Percentiles rank a stretch among this genome's conserved stretches.
Conservation (phyloP, 441 rosid genomes). For the Adansonia madagascariensis region DNA sequence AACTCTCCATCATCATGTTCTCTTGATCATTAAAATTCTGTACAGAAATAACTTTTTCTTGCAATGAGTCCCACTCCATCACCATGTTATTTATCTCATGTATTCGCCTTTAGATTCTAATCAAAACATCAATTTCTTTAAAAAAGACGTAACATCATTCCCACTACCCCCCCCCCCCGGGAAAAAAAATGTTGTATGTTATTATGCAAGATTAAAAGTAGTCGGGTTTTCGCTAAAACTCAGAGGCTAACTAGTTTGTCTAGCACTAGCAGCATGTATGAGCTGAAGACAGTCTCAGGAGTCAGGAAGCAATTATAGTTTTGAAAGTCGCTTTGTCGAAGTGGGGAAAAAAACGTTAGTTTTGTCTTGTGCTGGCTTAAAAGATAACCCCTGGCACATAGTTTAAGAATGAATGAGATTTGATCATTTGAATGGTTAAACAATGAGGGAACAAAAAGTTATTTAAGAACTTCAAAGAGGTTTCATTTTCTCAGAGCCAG, state of each 20-base stretch:
- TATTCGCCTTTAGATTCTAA: neutral
- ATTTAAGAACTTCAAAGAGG: neutral
- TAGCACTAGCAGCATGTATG: neutral
- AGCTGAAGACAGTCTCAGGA: neutral
- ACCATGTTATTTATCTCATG: neutral
- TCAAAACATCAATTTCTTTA: neutral
- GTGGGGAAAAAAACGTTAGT: neutral
- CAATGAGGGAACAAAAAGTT: too few relatives aligned
- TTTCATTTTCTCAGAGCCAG: conserved; percentile 28
- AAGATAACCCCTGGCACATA: neutral
- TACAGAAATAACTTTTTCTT: neutral
- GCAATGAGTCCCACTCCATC: neutral
- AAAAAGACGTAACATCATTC: too few relatives aligned
- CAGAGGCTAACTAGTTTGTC: neutral
- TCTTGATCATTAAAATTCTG: neutral
- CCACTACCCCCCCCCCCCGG: too few relatives aligned
- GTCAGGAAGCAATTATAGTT: neutral
- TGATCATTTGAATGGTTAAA: neutral
- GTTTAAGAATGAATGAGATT: neutral
- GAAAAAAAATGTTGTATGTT: too few relatives aligned
- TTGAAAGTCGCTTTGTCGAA: neutral
- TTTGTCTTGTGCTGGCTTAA: neutral
- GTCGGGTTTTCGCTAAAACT: neutral
- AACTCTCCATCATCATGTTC: neutral
- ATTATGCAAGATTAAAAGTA: neutral